Conservation (phyloP, 306 rosid genomes). For the Cyclanthera cordifolia region DNA sequence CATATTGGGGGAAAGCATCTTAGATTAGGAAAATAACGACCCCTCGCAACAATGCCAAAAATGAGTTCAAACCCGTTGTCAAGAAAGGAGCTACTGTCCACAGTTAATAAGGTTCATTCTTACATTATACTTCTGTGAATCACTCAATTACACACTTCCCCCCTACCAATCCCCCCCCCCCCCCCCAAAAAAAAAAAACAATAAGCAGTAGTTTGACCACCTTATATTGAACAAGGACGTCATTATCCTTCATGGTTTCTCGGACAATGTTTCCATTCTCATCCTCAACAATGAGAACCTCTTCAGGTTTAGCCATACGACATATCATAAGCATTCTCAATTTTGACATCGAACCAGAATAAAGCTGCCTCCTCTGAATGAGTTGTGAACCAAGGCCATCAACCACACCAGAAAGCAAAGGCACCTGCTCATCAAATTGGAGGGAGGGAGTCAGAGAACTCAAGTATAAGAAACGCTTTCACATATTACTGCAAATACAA, state of each 20-base stretch:
- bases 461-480: neutral
- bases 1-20: no score
- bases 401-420: conserved; percentile 65
- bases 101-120: no score
- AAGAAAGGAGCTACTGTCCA: no score
- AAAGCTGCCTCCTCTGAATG: conserved; percentile 77
- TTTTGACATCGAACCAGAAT: conserved; percentile 80
- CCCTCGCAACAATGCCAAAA: no score
- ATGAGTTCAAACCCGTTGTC: no score
- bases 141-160: no score
- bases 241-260: conserved; percentile 97
- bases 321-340: conserved; percentile 92
- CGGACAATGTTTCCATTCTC: conserved; percentile 98
- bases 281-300: conserved; percentile 95
- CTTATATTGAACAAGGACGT: conserved; percentile 97
- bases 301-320: conserved; percentile 99
- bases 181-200: neutral
- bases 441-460: conserved; percentile 7
- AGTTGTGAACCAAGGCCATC: conserved; percentile 74
- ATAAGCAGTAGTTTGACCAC: conserved; percentile 23
- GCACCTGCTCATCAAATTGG: conserved; percentile 31
- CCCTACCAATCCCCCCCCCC: no score
- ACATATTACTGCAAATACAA: neutral
- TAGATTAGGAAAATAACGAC: no score
- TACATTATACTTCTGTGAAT: no score